Evolutionary conservation across 805 yeast genomes (phyloP), one percentile per base, ranked within the genome.

Genomic region (Wickerhamiella musiphila): DNA sequence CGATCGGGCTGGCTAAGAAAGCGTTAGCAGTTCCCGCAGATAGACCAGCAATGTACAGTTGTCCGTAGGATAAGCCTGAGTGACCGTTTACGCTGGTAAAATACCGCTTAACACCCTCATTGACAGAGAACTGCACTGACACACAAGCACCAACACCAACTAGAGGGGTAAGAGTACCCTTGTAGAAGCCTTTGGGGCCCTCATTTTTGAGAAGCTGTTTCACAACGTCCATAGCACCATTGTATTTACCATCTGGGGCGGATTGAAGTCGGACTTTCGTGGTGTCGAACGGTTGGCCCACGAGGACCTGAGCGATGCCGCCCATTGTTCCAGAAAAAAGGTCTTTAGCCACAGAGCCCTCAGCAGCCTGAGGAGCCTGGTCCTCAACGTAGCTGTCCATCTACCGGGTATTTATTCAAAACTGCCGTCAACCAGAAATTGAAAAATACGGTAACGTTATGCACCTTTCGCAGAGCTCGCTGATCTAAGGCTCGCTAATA

Each of bases 121-220:
- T 84, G 23, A 82, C 93, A 28, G 94, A 90, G 50, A 90, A 90
- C 56, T 90, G 98, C 25, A 86, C 78, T 6, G 94, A 79, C 9
- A 90, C 95, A 63, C 95, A 84, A 1, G 93, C 94, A 32, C 98
- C 98, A n/a, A 86, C 63, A 9, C 98, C 98, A 22, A 86, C 54
- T 44, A 90, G 62, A 14, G 98, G 98, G 1, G 95, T 84, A 44
- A 83, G 48, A 1, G 94, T 83, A 22, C 98, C 98, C 54, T 92
- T 74, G 54, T 90, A 90, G 48, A 90, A 81, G 0, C 92, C 98
- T 23, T 58, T 36, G 5, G 73, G 66, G 2, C 98, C 98, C 55
- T 90, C 98, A 36, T 78, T 73, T 25, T 63, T 61, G 23, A 86
- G 27, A 34, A 90, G 61, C 44, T 71, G 65, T 48, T 67, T 66